Evolutionary conservation across 2,329 filamentous ascomycete species (phyloP).

Genomic region (Fusarium concolor): DNA sequence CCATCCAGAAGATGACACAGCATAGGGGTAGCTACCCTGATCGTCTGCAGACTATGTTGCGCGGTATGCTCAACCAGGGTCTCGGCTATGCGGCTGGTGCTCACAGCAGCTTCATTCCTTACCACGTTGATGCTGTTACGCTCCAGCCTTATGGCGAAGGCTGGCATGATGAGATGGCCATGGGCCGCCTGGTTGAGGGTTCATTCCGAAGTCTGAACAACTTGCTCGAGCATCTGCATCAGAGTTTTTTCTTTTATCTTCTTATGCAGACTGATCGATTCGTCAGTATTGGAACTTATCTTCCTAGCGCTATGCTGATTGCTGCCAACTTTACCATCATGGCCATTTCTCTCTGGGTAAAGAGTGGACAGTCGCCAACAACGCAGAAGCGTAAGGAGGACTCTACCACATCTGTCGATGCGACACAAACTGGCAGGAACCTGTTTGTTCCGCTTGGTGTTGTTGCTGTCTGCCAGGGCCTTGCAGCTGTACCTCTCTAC

Average conservation of each 20-base stretch:
- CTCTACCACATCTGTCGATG: constrained; percentile 45
- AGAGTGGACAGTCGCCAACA: constrained; percentile 73
- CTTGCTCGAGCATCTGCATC: constrained; percentile 93
- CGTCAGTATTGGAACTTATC: constrained; percentile 96
- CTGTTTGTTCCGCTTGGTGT: constrained; percentile 79
- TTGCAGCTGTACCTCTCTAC: constrained; percentile 84
- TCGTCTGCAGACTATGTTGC: constrained; percentile 86
- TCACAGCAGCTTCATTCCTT: constrained; percentile 96
- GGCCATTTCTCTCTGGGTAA: constrained; percentile 93
- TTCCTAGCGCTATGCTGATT: constrained; percentile 97
- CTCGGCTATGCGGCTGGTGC: constrained; percentile 89
- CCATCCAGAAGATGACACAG: constrained; percentile 89
- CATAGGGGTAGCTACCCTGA: constrained; percentile 83
- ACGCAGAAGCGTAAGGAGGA: constrained; percentile 47
- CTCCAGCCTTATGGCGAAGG: constrained; percentile 89
- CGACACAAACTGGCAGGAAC: constrained; percentile 64
- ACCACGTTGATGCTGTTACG: constrained; percentile 96
- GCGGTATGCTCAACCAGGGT: constrained; percentile 92
- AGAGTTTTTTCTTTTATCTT: constrained; percentile 99
- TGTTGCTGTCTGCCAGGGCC: constrained; percentile 77
- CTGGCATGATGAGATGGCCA: constrained; percentile 97
- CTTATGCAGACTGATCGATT: constrained; percentile 92
- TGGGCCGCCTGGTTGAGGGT: constrained; percentile 90
- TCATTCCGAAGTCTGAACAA: constrained; percentile 96
- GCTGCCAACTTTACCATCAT: constrained; percentile 96